Percentiles rank a stretch among this genome's conserved stretches.
These are phyloP conservation scores for Teunomyces gatunensis DNA, from an alignment of 805 yeast genomes.

Conservation along the genomic window DNA sequence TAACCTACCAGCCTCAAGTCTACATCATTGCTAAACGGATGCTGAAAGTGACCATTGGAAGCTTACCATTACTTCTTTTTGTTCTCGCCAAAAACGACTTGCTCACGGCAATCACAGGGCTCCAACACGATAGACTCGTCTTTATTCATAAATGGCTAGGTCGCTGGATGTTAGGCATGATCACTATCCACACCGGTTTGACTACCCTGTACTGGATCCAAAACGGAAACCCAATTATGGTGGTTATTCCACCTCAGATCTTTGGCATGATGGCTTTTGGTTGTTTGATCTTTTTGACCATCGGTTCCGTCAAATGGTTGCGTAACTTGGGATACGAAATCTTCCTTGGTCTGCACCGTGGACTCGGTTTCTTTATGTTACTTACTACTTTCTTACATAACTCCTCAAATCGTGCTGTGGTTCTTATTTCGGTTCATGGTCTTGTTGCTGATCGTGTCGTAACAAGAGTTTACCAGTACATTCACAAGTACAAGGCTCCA, in stretches of 20 bases:
- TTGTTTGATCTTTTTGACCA: conserved; percentile 33
- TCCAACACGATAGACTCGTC: conserved; percentile 37
- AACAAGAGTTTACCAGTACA: conserved; percentile 23
- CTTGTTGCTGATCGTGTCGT: conserved; percentile 42
- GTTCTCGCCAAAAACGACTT: conserved; percentile 40
- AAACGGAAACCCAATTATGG: conserved; percentile 36
- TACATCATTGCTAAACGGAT: conserved; percentile 44
- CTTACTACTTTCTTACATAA: conserved; percentile 43
- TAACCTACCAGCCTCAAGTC: conserved; percentile 36
- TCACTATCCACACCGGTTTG: conserved; percentile 34
- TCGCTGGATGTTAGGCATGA: conserved; percentile 34
- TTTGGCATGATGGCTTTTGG: conserved; percentile 48
- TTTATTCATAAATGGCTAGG: conserved; percentile 47
- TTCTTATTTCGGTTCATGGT: conserved; percentile 41
- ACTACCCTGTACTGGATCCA: conserved; percentile 40
- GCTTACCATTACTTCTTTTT: conserved; percentile 36
- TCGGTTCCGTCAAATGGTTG: conserved; percentile 34
- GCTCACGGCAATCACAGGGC: conserved; percentile 39
- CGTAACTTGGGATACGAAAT: conserved; percentile 42
- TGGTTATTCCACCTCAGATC: conserved; percentile 48
- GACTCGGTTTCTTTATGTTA: conserved; percentile 41
- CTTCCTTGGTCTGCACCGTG: conserved; percentile 43
- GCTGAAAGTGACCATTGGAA: conserved; percentile 39
- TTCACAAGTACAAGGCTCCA: conserved; percentile 37
- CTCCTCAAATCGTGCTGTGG: conserved; percentile 29